These are phyloP conservation scores for Alternaria sp. DNA, from an alignment of 2,329 filamentous ascomycete species.

Conservation along the genomic window DNA sequence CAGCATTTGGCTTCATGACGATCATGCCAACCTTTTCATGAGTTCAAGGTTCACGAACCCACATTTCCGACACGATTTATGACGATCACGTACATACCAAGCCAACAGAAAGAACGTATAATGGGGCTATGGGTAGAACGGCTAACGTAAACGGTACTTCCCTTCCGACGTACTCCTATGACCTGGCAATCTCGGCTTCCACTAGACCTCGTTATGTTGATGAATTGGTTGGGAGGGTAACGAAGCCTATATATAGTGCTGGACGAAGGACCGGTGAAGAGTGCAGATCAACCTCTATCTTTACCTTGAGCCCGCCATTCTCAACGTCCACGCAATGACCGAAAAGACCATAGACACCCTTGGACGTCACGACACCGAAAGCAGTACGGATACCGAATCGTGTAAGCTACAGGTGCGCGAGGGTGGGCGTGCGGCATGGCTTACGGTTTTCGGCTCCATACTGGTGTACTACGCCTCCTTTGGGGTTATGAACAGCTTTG, in stretches of 20 bases:
- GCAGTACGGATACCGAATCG: conserved; percentile 31
- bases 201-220: background rate
- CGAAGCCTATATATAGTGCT: conserved; percentile 9
- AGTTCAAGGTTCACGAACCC: background rate
- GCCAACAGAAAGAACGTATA: background rate
- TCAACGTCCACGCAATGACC: conserved; percentile 13
- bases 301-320: background rate
- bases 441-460: conserved; percentile 46
- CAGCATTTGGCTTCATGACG: background rate
- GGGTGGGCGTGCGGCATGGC: conserved; percentile 34
- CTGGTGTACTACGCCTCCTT: conserved; percentile 49
- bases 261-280: background rate
- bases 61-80: background rate
- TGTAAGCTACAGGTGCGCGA: conserved; percentile 25
- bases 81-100: conserved; percentile 2
- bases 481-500: conserved; percentile 52
- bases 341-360: conserved; percentile 18
- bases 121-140: background rate
- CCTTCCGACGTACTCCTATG: background rate
- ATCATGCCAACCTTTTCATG: background rate
- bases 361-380: conserved; percentile 16
- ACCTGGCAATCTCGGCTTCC: background rate
- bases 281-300: background rate
- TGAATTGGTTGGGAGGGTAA: background rate
- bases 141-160: conserved; percentile 1